Conservation (phyloP, 306 rosid species). For the Begonia loranthoides region DNA sequence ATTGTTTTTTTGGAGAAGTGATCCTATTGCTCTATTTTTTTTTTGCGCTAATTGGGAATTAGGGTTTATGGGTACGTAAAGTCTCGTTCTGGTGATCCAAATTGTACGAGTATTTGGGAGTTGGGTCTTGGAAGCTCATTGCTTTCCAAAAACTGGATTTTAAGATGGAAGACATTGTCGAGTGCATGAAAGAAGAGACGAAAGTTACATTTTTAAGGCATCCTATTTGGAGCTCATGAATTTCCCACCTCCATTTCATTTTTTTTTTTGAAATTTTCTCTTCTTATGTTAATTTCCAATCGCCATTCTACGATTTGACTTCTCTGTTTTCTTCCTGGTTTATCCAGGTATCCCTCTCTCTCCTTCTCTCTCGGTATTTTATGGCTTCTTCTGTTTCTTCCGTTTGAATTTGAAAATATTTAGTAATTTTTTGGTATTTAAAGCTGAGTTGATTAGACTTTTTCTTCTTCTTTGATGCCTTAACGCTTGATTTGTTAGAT, state of each 20-base stretch:
- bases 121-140: slow-evolving; percentile 5
- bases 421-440: neutral
- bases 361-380: slow-evolving; percentile 2
- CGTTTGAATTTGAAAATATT: neutral
- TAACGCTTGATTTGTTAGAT: too few species aligned
- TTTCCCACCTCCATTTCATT: slow-evolving; percentile 6
- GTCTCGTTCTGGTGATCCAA: slow-evolving; percentile 10
- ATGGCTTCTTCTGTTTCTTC: neutral
- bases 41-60: slow-evolving; percentile 16
- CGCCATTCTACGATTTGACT: neutral
- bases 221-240: neutral
- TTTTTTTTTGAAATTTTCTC: neutral
- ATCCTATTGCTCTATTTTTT: slow-evolving; percentile 68
- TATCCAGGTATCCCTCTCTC: neutral
- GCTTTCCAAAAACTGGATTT: too few species aligned
- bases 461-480: too few species aligned
- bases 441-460: neutral
- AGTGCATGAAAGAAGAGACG: too few species aligned
- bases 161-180: too few species aligned
- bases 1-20: slow-evolving; percentile 9
- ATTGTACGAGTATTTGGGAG: slow-evolving; percentile 21
- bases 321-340: neutral
- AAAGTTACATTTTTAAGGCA: too few species aligned
- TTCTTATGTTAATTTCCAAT: slow-evolving; percentile 4
- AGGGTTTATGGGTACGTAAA: slow-evolving; percentile 47